These are phyloP conservation scores for Panaeolus papilionaceus DNA, from an alignment of 768 basidiomycete genomes.

Conservation along the genomic window DNA sequence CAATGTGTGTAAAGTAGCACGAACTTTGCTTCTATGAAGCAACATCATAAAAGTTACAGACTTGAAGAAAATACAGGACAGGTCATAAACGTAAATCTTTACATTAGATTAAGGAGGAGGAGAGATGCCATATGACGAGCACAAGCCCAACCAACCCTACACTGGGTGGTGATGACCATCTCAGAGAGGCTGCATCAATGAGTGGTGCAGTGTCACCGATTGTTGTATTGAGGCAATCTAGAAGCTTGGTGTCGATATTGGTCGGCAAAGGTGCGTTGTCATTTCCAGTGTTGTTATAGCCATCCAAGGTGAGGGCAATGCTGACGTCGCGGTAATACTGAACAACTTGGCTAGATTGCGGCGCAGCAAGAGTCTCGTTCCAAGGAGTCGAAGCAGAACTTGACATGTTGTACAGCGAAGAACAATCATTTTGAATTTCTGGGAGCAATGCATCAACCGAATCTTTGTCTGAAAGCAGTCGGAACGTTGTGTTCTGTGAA, in stretches of 20 bases:
- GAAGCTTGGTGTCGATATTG: constrained; percentile 50
- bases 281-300: constrained; percentile 62
- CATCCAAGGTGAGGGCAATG: constrained; percentile 60
- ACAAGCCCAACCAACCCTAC: not conserved
- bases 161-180: not conserved
- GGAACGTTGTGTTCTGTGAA: constrained; percentile 39
- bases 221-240: constrained; percentile 63
- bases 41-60: not conserved
- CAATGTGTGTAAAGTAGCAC: not conserved
- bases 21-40: no score
- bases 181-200: constrained; percentile 36
- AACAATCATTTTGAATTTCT: constrained; percentile 33
- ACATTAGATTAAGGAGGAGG: constrained; percentile 1
- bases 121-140: constrained; percentile 3
- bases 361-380: constrained; percentile 36
- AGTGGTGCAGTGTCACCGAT: constrained; percentile 61
- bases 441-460: constrained; percentile 47
- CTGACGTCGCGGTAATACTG: constrained; percentile 71
- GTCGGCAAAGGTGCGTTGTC: constrained; percentile 54
- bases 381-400: constrained; percentile 30
- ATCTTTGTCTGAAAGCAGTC: constrained; percentile 50
- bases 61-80: not conserved
- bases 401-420: constrained; percentile 2
- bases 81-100: not conserved
- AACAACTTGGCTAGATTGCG: constrained; percentile 58